Conservation (phyloP, 1,284 basidiomycete genomes). For the Inonotus hispidus region DNA sequence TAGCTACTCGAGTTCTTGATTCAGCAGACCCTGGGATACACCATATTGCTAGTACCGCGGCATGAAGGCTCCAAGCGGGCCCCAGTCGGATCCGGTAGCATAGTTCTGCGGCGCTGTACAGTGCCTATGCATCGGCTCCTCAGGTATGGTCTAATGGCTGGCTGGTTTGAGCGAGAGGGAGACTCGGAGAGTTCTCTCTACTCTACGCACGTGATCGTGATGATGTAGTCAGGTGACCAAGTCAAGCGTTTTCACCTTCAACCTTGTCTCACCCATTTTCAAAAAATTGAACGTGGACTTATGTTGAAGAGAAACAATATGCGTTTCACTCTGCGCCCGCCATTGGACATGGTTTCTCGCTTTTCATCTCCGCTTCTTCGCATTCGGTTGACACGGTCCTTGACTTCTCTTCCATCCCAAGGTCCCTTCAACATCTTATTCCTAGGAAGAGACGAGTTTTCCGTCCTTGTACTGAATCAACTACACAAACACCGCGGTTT, state of each 20-base stretch:
- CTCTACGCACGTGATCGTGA: not conserved
- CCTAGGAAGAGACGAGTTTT: constrained; percentile 71
- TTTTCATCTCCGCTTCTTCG: no score
- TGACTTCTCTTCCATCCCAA: constrained; percentile 1
- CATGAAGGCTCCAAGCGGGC: no score
- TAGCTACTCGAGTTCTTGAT: not conserved
- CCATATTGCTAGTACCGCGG: not conserved
- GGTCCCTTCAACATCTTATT: constrained; percentile 52
- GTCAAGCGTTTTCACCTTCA: not conserved
- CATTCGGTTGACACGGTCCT: not conserved
- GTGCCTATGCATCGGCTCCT: no score
- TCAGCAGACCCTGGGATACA: not conserved
- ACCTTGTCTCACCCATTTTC: no score
- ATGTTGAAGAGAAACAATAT: not conserved
- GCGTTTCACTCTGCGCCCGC: no score
- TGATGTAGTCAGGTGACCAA: not conserved
- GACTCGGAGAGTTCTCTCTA: no score
- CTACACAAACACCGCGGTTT: constrained; percentile 46
- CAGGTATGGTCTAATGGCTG: no score
- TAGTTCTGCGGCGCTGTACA: no score
- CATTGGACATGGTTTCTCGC: no score
- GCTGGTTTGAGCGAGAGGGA: no score
- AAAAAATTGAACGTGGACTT: not conserved
- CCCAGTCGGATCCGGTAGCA: no score
- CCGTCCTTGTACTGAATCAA: constrained; percentile 51